These are phyloP conservation scores for Candida michaelii DNA, from an alignment of 805 yeast species.

Conservation along the genomic window DNA sequence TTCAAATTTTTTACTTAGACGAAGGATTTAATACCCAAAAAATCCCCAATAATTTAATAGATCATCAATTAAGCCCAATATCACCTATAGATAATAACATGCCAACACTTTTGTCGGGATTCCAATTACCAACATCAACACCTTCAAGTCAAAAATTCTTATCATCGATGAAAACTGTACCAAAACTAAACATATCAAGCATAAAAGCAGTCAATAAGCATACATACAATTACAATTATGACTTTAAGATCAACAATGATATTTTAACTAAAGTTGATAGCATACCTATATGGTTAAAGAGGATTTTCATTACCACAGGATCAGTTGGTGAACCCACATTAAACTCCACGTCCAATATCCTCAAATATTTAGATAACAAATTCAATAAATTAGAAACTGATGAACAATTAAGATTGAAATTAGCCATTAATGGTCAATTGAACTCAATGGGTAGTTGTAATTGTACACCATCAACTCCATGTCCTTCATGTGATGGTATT, in stretches of 20 bases:
- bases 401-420: slow-evolving; percentile 38
- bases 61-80: slow-evolving; percentile 8
- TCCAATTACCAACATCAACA: slow-evolving; percentile 42
- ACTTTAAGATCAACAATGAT: slow-evolving; percentile 22
- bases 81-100: slow-evolving; percentile 4
- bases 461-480: slow-evolving; percentile 42
- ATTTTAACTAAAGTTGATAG: slow-evolving; percentile 14
- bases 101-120: slow-evolving; percentile 32
- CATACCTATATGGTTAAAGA: slow-evolving; percentile 36
- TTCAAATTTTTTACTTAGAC: slow-evolving; percentile 9
- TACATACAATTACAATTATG: slow-evolving; percentile 19
- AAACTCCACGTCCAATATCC: slow-evolving; percentile 20
- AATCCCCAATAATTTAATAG: slow-evolving; percentile 9
- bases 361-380: slow-evolving; percentile 25
- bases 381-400: slow-evolving; percentile 39
- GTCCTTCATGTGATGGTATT: slow-evolving; percentile 43
- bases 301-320: slow-evolving; percentile 7
- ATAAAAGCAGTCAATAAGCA: slow-evolving; percentile 14
- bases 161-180: slow-evolving; percentile 32
- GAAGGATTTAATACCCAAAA: slow-evolving; percentile 9
- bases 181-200: slow-evolving; percentile 20
- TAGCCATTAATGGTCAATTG: slow-evolving; percentile 21
- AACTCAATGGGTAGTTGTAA: slow-evolving; percentile 12
- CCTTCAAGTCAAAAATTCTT: slow-evolving; percentile 36
- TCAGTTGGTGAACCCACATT: neutral